Evolutionary conservation across 2,329 filamentous ascomycete species (phyloP).

Genomic region (Lizonia empirigonia): DNA sequence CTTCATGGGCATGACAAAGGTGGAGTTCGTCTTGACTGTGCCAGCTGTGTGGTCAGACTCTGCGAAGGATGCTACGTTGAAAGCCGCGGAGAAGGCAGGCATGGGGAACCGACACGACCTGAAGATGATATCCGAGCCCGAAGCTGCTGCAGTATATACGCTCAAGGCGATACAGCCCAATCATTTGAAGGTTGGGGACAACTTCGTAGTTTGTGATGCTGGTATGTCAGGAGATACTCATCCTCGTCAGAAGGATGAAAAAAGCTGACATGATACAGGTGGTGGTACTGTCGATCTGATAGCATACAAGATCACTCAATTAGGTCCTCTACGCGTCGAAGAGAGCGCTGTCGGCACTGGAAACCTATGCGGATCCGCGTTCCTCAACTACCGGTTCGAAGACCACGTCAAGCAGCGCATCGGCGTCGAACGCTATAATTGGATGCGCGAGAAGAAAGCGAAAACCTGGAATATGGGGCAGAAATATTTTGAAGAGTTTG

Average conservation of each 20-base stretch:
- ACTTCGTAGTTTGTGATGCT: slow-evolving; percentile 64
- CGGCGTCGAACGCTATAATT: slow-evolving; percentile 69
- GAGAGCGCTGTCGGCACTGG: slow-evolving; percentile 82
- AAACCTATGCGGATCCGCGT: slow-evolving; percentile 76
- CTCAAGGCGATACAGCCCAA: slow-evolving; percentile 80
- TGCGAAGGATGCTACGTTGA: slow-evolving; percentile 81
- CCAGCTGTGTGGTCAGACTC: slow-evolving; percentile 85
- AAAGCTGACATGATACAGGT: slow-evolving; percentile 35
- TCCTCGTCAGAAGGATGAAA: not conserved
- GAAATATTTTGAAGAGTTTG: slow-evolving; percentile 81
- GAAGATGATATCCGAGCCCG: slow-evolving; percentile 78
- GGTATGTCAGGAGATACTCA: slow-evolving; percentile 29
- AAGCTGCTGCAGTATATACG: slow-evolving; percentile 80
- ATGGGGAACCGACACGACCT: slow-evolving; percentile 74
- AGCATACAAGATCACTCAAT: slow-evolving; percentile 77
- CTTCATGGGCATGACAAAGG: slow-evolving; percentile 76
- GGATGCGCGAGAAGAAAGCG: slow-evolving; percentile 77
- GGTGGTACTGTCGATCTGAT: slow-evolving; percentile 74
- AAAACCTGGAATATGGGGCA: slow-evolving; percentile 77
- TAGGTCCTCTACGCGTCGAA: slow-evolving; percentile 73
- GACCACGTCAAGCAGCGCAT: slow-evolving; percentile 74
- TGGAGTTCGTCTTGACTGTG: slow-evolving; percentile 76
- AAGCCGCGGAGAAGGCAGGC: slow-evolving; percentile 77
- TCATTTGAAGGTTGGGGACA: slow-evolving; percentile 69
- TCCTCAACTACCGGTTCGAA: slow-evolving; percentile 80